Evolutionary conservation across 164 flowering plant species (phyloP), one percentile per base, ranked within the genome.

Genomic region (Nelumbo lutea): DNA sequence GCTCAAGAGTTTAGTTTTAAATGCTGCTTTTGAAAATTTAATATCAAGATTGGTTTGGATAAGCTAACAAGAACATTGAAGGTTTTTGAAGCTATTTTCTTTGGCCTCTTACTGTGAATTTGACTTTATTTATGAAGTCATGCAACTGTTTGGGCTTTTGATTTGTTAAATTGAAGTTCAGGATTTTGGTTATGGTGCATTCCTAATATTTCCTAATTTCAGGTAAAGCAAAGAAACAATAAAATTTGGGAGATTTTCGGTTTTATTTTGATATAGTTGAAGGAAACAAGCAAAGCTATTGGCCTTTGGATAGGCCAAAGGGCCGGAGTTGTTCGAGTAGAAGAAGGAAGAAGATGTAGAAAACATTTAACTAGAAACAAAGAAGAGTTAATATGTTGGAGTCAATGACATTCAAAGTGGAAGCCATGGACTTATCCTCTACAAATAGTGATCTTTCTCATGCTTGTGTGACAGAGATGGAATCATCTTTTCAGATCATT

Each of bases 361-460:
- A 52, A 71, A 80, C 69, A 76, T 61, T 68, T 69, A n/a, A n/a
- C n/a, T 70, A 58, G 79, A 66, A 50, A 61, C 61, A 69, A 79
- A 71, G 66, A 69, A 65, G 44, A 61, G 56, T 75, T 81, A 75
- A 52, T 47, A 59, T 38, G 64, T 48, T 38, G 76, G 51, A 50
- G 68, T 8, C 38, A 66, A 13, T 2, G 43, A 47, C 47, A 68
- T 11, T 67, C 55, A 44, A 50, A 71, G 65, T 41, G 68, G 68
- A 72, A 74, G 56, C 63, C 65, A 66, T 51, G 72, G 44, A 8
- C 76, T 62, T 5, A 73, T 73, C 67, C 73, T 83, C 66, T 78
- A 70, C 5, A 78, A 83, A 67, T 91, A 87, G 52, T 86, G 86
- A 41, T 87, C 89, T 41, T 88, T 86, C 83, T 85, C 87, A 1